These are phyloP conservation scores for Tylopilus sp. DNA, from an alignment of 768 basidiomycete genomes.

Conservation along the genomic window DNA sequence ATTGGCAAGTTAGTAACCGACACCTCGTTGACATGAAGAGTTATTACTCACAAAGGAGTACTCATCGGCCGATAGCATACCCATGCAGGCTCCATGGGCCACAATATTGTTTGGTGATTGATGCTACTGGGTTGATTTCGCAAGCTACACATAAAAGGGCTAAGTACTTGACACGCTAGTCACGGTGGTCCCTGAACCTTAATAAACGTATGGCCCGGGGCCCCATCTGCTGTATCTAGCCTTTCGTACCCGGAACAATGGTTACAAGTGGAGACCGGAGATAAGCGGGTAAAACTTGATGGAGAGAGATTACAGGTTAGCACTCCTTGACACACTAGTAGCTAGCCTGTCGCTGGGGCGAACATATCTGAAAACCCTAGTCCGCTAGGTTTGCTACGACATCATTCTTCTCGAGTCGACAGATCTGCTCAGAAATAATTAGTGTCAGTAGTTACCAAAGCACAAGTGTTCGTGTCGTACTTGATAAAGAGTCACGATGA, in stretches of 20 bases:
- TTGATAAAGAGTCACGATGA: constrained; percentile 70
- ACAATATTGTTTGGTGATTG: not conserved
- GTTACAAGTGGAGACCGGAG: constrained; percentile 3
- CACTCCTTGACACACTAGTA: too few relatives aligned
- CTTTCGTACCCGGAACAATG: too few relatives aligned
- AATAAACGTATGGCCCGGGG: too few relatives aligned
- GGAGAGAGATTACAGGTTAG: too few relatives aligned
- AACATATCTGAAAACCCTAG: constrained; percentile 36
- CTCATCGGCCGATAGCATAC: not conserved
- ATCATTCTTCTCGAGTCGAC: constrained; percentile 62
- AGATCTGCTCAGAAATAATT: constrained; percentile 41
- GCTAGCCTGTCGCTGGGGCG: constrained; percentile 32
- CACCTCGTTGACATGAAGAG: constrained; percentile 2
- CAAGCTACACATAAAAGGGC: too few relatives aligned
- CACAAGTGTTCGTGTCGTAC: too few relatives aligned
- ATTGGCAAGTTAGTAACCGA: not conserved
- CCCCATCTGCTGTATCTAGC: too few relatives aligned
- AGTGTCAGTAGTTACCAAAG: too few relatives aligned
- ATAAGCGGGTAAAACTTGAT: constrained; percentile 57
- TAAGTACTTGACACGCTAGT: too few relatives aligned
- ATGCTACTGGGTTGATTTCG: too few relatives aligned
- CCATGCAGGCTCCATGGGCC: too few relatives aligned
- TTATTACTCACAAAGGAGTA: not conserved
- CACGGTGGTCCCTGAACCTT: too few relatives aligned
- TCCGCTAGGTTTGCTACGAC: constrained; percentile 36